Conservation (phyloP, 306 rosid species). For the Elaeagnus macrophylla region DNA sequence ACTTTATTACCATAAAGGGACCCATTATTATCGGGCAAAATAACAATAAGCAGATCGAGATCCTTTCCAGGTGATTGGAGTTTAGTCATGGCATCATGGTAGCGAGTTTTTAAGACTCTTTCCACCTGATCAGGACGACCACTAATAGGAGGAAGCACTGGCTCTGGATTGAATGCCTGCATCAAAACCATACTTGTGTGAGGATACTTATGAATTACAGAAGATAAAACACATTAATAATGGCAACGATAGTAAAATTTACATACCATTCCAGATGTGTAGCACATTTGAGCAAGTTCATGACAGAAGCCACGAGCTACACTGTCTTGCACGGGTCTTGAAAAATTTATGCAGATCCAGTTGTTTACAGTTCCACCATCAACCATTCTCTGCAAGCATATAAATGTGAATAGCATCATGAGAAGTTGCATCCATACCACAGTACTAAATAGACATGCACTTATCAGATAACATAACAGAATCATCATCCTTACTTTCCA, state of each 20-base stretch:
- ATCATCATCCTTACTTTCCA: no score
- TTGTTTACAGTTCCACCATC: slow-evolving; percentile 78
- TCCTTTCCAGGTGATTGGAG: slow-evolving; percentile 49
- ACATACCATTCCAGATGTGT: slow-evolving; percentile 83
- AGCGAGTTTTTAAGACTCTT: slow-evolving; percentile 57
- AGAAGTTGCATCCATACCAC: no score
- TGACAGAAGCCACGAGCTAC: slow-evolving; percentile 64
- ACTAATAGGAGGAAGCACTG: slow-evolving; percentile 51
- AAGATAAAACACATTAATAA: no score
- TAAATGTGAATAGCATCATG: slow-evolving; percentile 2
- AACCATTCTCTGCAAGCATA: slow-evolving; percentile 81
- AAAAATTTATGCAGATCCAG: slow-evolving; percentile 89
- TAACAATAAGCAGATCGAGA: slow-evolving; percentile 78
- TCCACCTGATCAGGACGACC: slow-evolving; percentile 94
- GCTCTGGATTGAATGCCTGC: slow-evolving; percentile 65
- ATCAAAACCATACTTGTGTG: not conserved
- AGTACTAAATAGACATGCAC: no score
- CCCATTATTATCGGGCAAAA: slow-evolving; percentile 91
- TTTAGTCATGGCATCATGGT: slow-evolving; percentile 64
- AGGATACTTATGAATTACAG: not conserved
- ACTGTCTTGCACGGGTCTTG: slow-evolving; percentile 67
- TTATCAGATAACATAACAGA: no score
- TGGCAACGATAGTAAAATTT: not conserved
- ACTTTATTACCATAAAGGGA: slow-evolving; percentile 73
- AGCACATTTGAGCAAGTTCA: slow-evolving; percentile 89